Evolutionary conservation across 202 grass and related monocot genomes (phyloP).

Genomic region (Digitaria exilis): DNA sequence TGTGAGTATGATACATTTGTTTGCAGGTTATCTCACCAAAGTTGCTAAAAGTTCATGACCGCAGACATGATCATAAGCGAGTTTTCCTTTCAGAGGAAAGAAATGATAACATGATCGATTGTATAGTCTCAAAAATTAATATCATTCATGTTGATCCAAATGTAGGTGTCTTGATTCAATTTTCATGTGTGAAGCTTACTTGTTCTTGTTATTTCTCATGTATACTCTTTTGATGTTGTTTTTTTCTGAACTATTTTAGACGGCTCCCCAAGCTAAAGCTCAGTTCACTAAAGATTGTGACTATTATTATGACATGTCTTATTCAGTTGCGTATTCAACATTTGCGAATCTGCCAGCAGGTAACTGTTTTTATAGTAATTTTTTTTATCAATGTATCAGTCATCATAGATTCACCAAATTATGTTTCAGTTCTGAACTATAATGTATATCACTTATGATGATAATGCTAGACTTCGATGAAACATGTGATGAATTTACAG

Average conservation of each 20-base stretch:
- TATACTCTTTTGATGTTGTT: neutral
- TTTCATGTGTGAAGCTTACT: neutral
- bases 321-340: constrained; percentile 56
- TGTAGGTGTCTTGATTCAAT: constrained; percentile 42
- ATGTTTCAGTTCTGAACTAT: neutral
- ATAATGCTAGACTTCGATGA: neutral
- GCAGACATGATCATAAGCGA: constrained; percentile 48
- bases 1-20: neutral
- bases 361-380: constrained; percentile 35
- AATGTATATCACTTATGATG: neutral
- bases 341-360: constrained; percentile 60
- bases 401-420: constrained; percentile 12
- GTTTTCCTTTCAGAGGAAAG: constrained; percentile 80
- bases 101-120: constrained; percentile 67
- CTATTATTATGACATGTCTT: constrained; percentile 74
- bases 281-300: constrained; percentile 50
- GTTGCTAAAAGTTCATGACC: constrained; percentile 45
- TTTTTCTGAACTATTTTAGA: constrained; percentile 16
- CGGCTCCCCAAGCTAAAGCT: constrained; percentile 36
- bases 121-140: constrained; percentile 57
- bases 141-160: constrained; percentile 62
- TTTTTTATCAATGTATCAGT: neutral
- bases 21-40: constrained; percentile 38
- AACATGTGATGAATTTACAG: neutral
- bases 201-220: neutral